Evolutionary conservation across 2,329 filamentous ascomycete genomes (phyloP), one percentile per base, ranked within the genome.

Genomic region (Neophaeococcomyces aloes): DNA sequence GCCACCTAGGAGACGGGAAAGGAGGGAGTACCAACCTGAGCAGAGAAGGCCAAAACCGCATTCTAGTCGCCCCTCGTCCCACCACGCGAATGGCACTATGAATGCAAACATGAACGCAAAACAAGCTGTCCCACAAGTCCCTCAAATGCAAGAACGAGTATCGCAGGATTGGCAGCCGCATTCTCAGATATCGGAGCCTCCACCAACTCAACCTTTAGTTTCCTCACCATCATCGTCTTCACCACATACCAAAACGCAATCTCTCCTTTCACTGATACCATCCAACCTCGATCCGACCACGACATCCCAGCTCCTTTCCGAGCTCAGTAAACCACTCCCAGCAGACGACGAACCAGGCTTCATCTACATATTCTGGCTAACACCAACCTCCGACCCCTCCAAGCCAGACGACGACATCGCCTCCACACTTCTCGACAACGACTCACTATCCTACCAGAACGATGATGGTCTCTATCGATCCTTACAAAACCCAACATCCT

Each of bases 361-460:
- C 66, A 96, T 98, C 53, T 98, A 98, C 72, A 94, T 98, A 63
- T 98, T 96, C 71, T 95, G 89, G 87, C 73, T 95, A 17, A 95
- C 86, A 0, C 79, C 86, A 25, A 70, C 75, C 29, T 73, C 71
- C 2, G 65, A 76, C 6, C 60, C 70, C 0, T 61, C 74, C 0
- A 66, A 72, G 1, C 70, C 76, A 0, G 70, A 79, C 0, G 68
- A 69, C 29, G 79, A 78, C 50, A 68, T 77, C 33, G 74, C 76
- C 15, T 70, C 76, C 7, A 72, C 75, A 8, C 67, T 83, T 38
- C 70, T 81, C 32, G 64, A 69, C 0, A 51, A 52, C 29, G 50
- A 53, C 27, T 42, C 48, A 19, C 37, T 46, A 21, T 29, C 44
- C 31, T 31, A 44, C 11, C 30, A 48, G 10, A 33, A 42, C 23